Percentiles rank a stretch among this genome's conserved stretches.
phyloP scores from a whole-genome alignment of 306 rosid genomes.

The Sesbania bispinosa region DNA sequence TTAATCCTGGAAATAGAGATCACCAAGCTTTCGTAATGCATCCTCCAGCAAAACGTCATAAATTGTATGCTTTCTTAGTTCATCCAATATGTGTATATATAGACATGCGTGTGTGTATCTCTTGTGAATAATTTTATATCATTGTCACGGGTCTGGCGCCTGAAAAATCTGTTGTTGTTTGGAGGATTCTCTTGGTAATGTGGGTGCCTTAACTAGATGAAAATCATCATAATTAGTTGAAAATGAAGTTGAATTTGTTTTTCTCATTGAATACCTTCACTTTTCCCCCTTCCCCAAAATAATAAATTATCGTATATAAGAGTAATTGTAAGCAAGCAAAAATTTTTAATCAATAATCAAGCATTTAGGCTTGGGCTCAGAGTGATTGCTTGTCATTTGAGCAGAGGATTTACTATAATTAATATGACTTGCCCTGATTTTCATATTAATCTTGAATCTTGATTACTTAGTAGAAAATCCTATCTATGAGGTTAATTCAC shows the following conservation, averaged over 20 bases:
- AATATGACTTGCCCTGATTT: not conserved
- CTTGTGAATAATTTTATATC: slow-evolving; percentile 22
- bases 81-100: not conserved
- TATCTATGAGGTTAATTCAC: not conserved
- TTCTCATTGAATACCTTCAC: not conserved
- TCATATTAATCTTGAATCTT: not conserved
- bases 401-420: not conserved
- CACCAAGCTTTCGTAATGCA: slow-evolving; percentile 49
- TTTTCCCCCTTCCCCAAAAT: not conserved
- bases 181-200: not conserved
- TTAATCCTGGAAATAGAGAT: slow-evolving; percentile 47
- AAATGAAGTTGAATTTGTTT: slow-evolving; percentile 7
- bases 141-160: slow-evolving; percentile 23
- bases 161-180: not conserved
- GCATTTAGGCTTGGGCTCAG: slow-evolving; percentile 2
- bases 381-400: slow-evolving; percentile 13
- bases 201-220: not conserved
- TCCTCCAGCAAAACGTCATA: slow-evolving; percentile 80
- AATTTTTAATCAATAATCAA: not conserved
- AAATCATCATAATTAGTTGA: not conserved
- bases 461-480: not conserved
- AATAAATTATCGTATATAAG: not conserved
- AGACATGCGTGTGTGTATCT: not conserved
- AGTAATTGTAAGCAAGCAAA: not conserved
- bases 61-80: slow-evolving; percentile 69